phyloP scores from a whole-genome alignment of 2,329 filamentous ascomycete species.

The Scedosporium aurantiacum region DNA sequence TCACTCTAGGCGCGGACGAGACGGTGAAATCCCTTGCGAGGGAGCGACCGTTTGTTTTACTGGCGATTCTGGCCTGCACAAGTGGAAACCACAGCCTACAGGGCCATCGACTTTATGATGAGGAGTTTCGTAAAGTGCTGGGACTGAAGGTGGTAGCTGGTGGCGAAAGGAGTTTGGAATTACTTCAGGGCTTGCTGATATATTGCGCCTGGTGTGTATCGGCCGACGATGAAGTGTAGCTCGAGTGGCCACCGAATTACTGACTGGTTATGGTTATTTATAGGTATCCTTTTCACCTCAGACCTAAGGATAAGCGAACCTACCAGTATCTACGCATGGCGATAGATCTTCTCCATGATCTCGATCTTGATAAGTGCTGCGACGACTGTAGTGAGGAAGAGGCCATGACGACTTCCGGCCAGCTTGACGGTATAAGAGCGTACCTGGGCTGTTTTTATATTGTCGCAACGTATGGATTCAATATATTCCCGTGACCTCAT shows the following conservation, averaged over 20 bases:
- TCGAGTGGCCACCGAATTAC: no score
- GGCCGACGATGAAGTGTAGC: no score
- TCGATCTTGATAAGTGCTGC: conserved; percentile 34
- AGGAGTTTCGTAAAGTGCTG: conserved; percentile 46
- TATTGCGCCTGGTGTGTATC: conserved; percentile 43
- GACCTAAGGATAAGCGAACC: conserved; percentile 37
- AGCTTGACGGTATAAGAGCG: conserved; percentile 30
- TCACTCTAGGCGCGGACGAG: conserved; percentile 27
- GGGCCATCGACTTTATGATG: conserved; percentile 42
- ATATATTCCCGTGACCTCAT: conserved; percentile 5
- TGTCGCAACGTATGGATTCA: conserved; percentile 26
- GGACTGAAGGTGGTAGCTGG: conserved; percentile 44
- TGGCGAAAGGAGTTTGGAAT: conserved; percentile 44
- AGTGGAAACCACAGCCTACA: conserved; percentile 36
- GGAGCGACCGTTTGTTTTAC: conserved; percentile 38
- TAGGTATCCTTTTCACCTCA: conserved; percentile 45
- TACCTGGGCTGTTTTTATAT: conserved; percentile 35
- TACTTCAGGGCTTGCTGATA: conserved; percentile 45
- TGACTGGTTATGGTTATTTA: not conserved
- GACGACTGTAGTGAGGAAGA: conserved; percentile 3
- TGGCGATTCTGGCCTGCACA: conserved; percentile 35
- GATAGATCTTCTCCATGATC: conserved; percentile 35
- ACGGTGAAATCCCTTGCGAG: conserved; percentile 33
- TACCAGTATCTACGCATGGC: conserved; percentile 42
- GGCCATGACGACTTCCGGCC: not conserved